Conservation (phyloP, 2,329 filamentous ascomycete species). For the Fonsecaea erecta region DNA sequence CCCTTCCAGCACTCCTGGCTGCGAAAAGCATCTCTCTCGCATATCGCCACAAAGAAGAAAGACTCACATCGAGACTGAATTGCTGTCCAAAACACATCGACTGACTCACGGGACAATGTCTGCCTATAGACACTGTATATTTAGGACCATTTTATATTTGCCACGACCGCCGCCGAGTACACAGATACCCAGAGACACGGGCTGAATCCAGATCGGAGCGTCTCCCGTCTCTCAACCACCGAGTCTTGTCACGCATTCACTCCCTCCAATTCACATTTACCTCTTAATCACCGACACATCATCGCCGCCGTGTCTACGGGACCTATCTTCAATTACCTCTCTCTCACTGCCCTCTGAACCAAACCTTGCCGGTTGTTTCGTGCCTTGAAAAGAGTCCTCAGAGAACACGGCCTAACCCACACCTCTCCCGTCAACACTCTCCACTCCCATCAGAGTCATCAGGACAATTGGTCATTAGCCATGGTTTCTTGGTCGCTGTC, state of each 20-base stretch:
- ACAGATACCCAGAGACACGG: conserved; percentile 11
- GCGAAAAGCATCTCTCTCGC: conserved; percentile 1
- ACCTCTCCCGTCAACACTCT: conserved; percentile 17
- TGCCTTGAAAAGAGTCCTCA: not conserved
- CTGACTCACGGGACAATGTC: conserved; percentile 32
- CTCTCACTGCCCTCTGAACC: not conserved
- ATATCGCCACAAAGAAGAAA: conserved; percentile 19
- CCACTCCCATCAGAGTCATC: conserved; percentile 29
- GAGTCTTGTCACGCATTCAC: conserved; percentile 23
- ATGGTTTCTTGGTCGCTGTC: conserved; percentile 32
- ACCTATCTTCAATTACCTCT: conserved; percentile 3
- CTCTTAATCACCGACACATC: not conserved
- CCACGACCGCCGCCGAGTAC: conserved; percentile 1
- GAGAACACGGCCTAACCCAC: not conserved
- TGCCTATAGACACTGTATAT: conserved; percentile 28
- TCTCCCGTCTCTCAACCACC: conserved; percentile 1
- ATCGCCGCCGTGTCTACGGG: not conserved
- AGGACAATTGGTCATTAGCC: conserved; percentile 18
- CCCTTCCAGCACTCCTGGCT: conserved; percentile 4
- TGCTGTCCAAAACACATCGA: conserved; percentile 7
- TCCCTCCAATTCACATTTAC: conserved; percentile 1
- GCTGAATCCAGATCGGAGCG: conserved; percentile 14
- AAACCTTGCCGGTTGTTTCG: not conserved
- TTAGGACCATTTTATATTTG: conserved; percentile 16
- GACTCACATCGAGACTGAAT: conserved; percentile 23